Conservation (phyloP, 129 eudicot genomes). For the Flaveria trinervia region DNA sequence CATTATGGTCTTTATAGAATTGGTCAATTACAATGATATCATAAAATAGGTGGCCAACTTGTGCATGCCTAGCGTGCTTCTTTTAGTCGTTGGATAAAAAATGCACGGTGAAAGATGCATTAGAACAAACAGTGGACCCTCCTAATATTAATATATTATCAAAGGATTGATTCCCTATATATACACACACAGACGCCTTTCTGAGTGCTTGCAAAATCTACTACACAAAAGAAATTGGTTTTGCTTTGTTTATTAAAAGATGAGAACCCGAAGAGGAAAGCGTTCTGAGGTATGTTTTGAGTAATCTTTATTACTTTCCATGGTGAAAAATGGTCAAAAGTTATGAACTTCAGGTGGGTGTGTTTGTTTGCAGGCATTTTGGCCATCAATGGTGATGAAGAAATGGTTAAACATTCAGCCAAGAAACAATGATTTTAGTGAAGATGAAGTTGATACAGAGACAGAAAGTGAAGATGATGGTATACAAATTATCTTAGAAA, state of each 20-base stretch:
- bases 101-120: conserved; percentile 25
- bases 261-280: conserved; percentile 76
- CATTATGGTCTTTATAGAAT: conserved; percentile 21
- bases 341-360: conserved; percentile 16
- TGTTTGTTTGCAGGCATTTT: conserved; percentile 56
- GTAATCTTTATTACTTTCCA: conserved; percentile 1
- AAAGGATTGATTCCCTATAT: conserved; percentile 19
- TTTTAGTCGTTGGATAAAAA: conserved; percentile 23
- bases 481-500: conserved; percentile 24
- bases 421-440: conserved; percentile 78
- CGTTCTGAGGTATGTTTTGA: conserved; percentile 73
- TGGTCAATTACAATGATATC: not conserved
- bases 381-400: conserved; percentile 98
- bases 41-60: conserved; percentile 35
- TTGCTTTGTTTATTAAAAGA: conserved; percentile 32
- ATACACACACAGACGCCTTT: conserved; percentile 20
- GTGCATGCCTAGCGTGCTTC: conserved; percentile 39
- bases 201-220: conserved; percentile 38
- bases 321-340: conserved; percentile 25
- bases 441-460: conserved; percentile 92
- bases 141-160: not conserved
- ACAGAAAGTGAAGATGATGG: conserved; percentile 95
- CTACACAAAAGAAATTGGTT: not conserved
- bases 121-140: conserved; percentile 30
- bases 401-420: conserved; percentile 95